Conservation (phyloP, 129 eudicot genomes). For the Silybum marianum region DNA sequence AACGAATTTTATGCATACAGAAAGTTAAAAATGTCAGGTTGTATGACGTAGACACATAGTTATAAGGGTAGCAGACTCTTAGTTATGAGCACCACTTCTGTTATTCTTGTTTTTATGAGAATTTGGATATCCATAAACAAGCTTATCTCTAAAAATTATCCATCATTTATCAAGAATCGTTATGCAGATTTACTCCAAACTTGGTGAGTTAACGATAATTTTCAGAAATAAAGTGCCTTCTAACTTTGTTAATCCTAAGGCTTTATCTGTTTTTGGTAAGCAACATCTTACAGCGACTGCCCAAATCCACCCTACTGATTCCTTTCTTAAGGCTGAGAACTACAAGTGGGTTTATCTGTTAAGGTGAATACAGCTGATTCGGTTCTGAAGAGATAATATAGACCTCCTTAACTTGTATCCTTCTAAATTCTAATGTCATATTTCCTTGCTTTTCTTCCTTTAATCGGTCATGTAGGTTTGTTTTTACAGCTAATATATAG, state of each 20-base stretch:
- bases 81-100: background rate
- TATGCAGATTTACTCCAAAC: background rate
- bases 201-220: background rate
- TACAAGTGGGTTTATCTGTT: background rate
- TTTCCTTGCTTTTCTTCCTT: background rate
- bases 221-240: background rate
- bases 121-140: background rate
- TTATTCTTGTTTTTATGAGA: background rate
- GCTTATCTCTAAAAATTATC: background rate
- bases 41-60: background rate
- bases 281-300: background rate
- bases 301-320: background rate
- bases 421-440: background rate
- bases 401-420: background rate
- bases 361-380: background rate
- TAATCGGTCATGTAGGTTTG: background rate
- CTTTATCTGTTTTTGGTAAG: background rate
- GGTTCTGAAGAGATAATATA: background rate
- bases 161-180: background rate
- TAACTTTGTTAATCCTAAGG: background rate
- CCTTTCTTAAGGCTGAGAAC: background rate
- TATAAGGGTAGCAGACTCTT: background rate
- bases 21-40: background rate
- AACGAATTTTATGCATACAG: background rate
- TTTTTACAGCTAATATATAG: background rate